These are phyloP conservation scores for Avena atlantica DNA, from an alignment of 176 grass and related monocot species.

Conservation along the genomic window DNA sequence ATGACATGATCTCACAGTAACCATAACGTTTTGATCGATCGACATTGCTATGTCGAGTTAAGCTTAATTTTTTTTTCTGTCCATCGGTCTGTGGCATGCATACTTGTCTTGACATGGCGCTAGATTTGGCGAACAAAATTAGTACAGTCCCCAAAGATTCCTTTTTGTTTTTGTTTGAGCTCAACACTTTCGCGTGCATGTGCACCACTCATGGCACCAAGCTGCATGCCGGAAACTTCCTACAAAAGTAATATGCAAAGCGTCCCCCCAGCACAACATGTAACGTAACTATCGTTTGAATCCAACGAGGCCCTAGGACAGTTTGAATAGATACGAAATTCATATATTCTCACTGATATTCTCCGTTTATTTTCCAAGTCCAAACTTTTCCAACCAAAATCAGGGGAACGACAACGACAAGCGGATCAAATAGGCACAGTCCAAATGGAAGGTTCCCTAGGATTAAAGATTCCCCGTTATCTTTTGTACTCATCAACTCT, in stretches of 20 bases:
- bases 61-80: neutral
- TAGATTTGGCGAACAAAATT: slow-evolving; percentile 18
- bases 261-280: neutral
- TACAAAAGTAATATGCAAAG: slow-evolving; percentile 22
- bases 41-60: neutral
- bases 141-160: slow-evolving; percentile 38
- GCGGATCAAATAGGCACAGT: neutral
- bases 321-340: neutral
- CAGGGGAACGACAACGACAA: neutral
- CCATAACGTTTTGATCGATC: neutral
- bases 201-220: slow-evolving; percentile 16
- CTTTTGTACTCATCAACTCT: too few species aligned
- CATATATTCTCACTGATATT: neutral
- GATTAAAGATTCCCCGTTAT: too few species aligned
- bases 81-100: neutral
- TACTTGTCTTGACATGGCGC: slow-evolving; percentile 5
- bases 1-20: neutral
- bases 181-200: slow-evolving; percentile 33
- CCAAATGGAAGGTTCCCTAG: neutral
- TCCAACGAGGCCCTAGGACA: neutral
- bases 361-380: neutral
- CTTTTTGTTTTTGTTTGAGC: slow-evolving; percentile 56
- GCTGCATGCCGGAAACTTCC: slow-evolving; percentile 53
- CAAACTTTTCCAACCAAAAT: neutral
- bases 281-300: neutral